A percentile compares a stretch with the other conserved stretches of the same genome.
phyloP scores from a whole-genome alignment of 805 yeast species.

The Cyberlindnera euphorbiiphila region DNA sequence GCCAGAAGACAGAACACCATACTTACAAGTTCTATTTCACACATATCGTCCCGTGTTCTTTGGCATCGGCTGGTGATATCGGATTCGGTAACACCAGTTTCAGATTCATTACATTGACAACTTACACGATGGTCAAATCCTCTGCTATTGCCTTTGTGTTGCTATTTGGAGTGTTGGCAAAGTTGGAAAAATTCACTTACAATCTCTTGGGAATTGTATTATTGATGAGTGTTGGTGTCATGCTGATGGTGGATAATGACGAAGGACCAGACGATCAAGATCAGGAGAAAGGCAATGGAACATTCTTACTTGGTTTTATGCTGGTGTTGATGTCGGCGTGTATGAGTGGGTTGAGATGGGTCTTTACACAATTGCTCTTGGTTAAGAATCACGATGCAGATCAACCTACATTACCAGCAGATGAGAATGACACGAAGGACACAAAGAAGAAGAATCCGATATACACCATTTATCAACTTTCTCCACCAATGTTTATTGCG shows the following conservation, averaged over 20 bases:
- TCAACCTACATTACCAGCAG: conserved; percentile 1
- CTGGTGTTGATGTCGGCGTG: conserved; percentile 75
- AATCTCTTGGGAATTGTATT: conserved; percentile 64
- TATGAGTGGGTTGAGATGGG: conserved; percentile 92
- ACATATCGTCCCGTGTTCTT: conserved; percentile 75
- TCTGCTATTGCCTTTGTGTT: conserved; percentile 85
- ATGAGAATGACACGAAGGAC: background rate
- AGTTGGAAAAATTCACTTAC: conserved; percentile 69
- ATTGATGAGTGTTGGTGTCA: conserved; percentile 80
- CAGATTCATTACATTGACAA: conserved; percentile 70
- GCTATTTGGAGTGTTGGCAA: conserved; percentile 79
- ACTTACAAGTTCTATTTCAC: conserved; percentile 36
- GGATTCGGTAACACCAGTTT: conserved; percentile 88
- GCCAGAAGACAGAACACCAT: conserved; percentile 4
- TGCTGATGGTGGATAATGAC: conserved; percentile 72
- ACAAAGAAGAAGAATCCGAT: conserved; percentile 59
- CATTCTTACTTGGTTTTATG: conserved; percentile 53
- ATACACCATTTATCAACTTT: conserved; percentile 73
- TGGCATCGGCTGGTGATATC: conserved; percentile 89
- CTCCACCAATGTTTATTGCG: conserved; percentile 76
- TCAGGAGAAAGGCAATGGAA: conserved; percentile 17
- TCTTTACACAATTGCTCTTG: conserved; percentile 80
- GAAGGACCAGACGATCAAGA: conserved; percentile 22
- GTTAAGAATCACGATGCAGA: conserved; percentile 45
- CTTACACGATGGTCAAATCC: conserved; percentile 92